phyloP scores from a whole-genome alignment of 1,284 basidiomycete genomes.

The Cryptococcus depauperatus region DNA sequence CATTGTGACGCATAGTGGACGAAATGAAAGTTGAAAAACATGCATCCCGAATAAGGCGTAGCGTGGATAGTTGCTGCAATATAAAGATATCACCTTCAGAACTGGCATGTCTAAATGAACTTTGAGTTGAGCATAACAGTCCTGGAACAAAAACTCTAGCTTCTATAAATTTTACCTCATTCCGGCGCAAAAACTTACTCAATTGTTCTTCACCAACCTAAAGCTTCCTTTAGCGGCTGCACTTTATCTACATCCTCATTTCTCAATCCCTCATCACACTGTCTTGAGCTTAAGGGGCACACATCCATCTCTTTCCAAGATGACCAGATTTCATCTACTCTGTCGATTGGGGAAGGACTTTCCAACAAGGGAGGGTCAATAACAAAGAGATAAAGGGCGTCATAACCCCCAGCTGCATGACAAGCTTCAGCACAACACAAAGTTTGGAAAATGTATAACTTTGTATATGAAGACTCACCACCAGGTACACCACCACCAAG shows the following conservation, averaged over 20 bases:
- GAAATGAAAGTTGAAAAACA: too few relatives aligned
- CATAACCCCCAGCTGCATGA: constrained; percentile 82
- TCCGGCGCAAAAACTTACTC: too few relatives aligned
- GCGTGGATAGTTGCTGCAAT: too few relatives aligned
- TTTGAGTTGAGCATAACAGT: too few relatives aligned
- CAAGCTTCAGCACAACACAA: not conserved
- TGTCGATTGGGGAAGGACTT: constrained; percentile 23
- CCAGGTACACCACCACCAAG: constrained; percentile 94
- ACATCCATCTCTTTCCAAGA: constrained; percentile 65
- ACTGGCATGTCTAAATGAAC: too few relatives aligned
- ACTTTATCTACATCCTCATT: constrained; percentile 58
- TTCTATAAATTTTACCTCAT: too few relatives aligned
- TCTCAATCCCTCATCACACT: constrained; percentile 67
- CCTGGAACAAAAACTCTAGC: too few relatives aligned
- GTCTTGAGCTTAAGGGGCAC: constrained; percentile 66
- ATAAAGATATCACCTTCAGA: too few relatives aligned
- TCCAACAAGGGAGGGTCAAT: constrained; percentile 55
- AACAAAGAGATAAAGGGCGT: constrained; percentile 88
- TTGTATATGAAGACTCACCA: constrained; percentile 48
- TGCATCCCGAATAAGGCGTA: too few relatives aligned
- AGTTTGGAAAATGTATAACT: not conserved
- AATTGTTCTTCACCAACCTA: too few relatives aligned
- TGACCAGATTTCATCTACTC: constrained; percentile 66
- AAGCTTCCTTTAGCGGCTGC: constrained; percentile 52
- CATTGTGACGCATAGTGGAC: too few relatives aligned